Percentiles rank a stretch among this genome's conserved stretches.
phyloP scores from a whole-genome alignment of 1,139 yeast genomes.

The Geotrichum aggregatum region DNA sequence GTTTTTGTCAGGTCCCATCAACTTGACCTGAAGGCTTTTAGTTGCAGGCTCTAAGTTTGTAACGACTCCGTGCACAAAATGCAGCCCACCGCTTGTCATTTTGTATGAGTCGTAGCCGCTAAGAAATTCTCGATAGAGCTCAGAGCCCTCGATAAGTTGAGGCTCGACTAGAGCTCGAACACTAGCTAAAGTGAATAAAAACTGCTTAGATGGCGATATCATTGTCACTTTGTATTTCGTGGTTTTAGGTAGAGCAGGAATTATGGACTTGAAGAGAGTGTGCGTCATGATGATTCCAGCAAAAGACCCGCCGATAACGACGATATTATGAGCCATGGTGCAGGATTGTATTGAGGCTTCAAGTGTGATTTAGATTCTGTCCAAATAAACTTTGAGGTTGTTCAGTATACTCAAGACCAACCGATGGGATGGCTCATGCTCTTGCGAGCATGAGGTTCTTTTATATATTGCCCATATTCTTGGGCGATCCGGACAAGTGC shows the following conservation, averaged over 20 bases:
- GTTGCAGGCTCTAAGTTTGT: neutral
- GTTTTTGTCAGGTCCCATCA: neutral
- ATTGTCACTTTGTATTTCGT: conserved; percentile 1
- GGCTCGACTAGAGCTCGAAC: conserved; percentile 12
- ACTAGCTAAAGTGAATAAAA: conserved; percentile 9
- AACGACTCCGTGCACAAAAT: conserved; percentile 10
- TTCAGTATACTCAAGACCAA: too few species aligned
- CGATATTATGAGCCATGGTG: conserved; percentile 3
- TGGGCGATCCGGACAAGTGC: too few species aligned
- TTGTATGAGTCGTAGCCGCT: conserved; percentile 1
- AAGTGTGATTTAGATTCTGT: too few species aligned
- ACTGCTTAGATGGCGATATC: conserved; percentile 12
- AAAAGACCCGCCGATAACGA: conserved; percentile 16
- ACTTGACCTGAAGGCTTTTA: neutral
- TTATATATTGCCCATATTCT: too few species aligned
- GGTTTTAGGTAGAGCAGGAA: conserved; percentile 3
- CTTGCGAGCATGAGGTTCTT: too few species aligned
- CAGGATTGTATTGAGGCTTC: too few species aligned
- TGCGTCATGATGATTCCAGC: conserved; percentile 10
- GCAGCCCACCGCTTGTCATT: conserved; percentile 4
- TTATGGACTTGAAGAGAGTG: conserved; percentile 2
- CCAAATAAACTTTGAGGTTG: too few species aligned
- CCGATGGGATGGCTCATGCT: too few species aligned
- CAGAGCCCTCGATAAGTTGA: conserved; percentile 6
- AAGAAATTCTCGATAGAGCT: conserved; percentile 3